Conservation (phyloP, 352 stramenopile species). For the Globisporangium emineosum region DNA sequence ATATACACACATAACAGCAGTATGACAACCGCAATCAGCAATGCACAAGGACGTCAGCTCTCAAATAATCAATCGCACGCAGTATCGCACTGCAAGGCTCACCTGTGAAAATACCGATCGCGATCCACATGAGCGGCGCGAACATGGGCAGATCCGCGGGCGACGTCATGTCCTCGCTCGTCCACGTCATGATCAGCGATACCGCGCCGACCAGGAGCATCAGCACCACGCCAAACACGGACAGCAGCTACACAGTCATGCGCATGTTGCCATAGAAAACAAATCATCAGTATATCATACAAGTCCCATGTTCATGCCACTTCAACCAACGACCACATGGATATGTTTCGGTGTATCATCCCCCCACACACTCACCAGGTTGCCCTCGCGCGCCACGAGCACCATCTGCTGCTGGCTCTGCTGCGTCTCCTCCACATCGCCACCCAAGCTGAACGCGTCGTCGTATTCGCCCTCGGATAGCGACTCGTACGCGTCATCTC, state of each 20-base stretch:
- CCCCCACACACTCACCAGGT: conserved; percentile 33
- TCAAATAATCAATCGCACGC: neutral
- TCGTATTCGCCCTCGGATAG: conserved; percentile 44
- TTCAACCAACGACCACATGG: neutral
- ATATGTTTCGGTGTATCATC: neutral
- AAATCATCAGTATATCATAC: neutral
- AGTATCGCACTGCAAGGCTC: neutral
- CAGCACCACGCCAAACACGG: conserved; percentile 63
- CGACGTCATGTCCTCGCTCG: conserved; percentile 38
- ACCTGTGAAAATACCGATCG: conserved; percentile 76
- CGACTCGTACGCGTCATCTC: conserved; percentile 33
- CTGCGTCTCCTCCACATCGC: conserved; percentile 18
- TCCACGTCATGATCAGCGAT: conserved; percentile 56
- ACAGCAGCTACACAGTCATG: conserved; percentile 43
- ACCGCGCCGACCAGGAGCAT: conserved; percentile 64
- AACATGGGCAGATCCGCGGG: conserved; percentile 70
- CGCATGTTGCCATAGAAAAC: neutral
- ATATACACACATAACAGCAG: neutral
- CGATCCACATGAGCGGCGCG: conserved; percentile 76
- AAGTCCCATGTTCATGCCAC: neutral
- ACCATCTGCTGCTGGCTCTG: conserved; percentile 41
- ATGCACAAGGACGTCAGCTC: neutral
- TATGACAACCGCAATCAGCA: neutral
- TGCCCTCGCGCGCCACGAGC: conserved; percentile 39
- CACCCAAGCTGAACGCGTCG: conserved; percentile 18